Conservation (phyloP, 176 grass and related monocot species). For the Oryza australiensis region DNA sequence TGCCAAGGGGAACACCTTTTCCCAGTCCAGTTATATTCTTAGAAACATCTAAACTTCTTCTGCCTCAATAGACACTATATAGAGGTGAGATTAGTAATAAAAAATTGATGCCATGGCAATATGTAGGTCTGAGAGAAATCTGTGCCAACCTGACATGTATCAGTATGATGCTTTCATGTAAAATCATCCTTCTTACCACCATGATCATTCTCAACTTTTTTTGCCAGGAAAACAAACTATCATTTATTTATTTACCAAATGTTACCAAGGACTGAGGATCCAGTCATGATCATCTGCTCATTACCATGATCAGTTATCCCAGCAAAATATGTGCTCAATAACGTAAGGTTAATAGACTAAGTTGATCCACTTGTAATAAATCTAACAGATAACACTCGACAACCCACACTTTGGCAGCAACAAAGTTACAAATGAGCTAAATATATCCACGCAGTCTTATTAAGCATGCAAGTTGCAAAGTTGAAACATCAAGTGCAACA, state of each 20-base stretch:
- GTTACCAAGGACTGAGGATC: conserved; percentile 24
- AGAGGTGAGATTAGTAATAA: conserved; percentile 12
- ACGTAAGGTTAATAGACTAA: background rate
- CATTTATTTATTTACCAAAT: conserved; percentile 2
- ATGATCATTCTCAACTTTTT: background rate
- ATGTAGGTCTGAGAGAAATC: conserved; percentile 28
- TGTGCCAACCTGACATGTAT: conserved; percentile 31
- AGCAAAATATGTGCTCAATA: conserved; percentile 16
- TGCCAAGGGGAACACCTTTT: conserved; percentile 47
- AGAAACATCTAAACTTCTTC: conserved; percentile 48
- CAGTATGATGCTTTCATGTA: conserved; percentile 20
- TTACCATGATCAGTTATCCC: conserved; percentile 12
- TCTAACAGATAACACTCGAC: background rate
- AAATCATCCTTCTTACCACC: conserved; percentile 8
- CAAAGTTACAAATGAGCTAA: conserved; percentile 15
- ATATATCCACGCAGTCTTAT: conserved; percentile 25
- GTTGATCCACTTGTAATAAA: conserved; percentile 18
- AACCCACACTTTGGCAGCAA: conserved; percentile 3
- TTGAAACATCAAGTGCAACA: conserved; percentile 18
- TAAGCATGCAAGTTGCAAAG: conserved; percentile 41
- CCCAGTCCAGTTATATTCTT: conserved; percentile 48
- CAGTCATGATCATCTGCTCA: conserved; percentile 24
- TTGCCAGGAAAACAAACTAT: background rate
- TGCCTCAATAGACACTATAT: conserved; percentile 37
- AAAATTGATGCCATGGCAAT: conserved; percentile 18